Evolutionary conservation across 495 filamentous ascomycete species (phyloP).

Genomic region (Aspergillus asperescens): DNA sequence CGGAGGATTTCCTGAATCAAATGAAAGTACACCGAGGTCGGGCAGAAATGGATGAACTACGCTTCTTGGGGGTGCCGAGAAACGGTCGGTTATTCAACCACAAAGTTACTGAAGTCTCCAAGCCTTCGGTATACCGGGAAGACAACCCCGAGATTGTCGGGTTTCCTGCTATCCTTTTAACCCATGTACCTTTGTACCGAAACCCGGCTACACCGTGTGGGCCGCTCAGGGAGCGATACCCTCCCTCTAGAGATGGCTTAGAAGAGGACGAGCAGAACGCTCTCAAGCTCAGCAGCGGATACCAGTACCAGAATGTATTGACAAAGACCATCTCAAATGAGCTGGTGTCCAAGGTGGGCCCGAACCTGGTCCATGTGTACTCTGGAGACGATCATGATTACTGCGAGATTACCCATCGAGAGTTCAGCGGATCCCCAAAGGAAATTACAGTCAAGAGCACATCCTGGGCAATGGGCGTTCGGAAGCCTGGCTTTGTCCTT

Average conservation of each 20-base stretch:
- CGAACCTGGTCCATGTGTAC: conserved; percentile 69
- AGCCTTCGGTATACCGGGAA: conserved; percentile 24
- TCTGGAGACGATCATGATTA: conserved; percentile 99
- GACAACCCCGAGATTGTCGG: conserved; percentile 31
- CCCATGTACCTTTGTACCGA: conserved; percentile 87
- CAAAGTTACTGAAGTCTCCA: conserved; percentile 26
- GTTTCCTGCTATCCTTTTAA: conserved; percentile 79
- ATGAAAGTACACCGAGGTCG: conserved; percentile 45
- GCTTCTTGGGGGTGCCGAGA: conserved; percentile 35
- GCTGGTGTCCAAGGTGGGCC: conserved; percentile 65
- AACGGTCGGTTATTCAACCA: conserved; percentile 48
- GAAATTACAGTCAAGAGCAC: conserved; percentile 95
- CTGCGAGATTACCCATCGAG: conserved; percentile 76
- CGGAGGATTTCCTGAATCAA: conserved; percentile 67
- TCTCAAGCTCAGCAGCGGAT: conserved; percentile 67
- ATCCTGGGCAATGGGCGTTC: conserved; percentile 95
- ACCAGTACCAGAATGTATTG: conserved; percentile 97
- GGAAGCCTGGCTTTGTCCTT: conserved; percentile 79
- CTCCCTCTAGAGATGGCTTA: conserved; percentile 59
- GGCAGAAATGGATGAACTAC: conserved; percentile 39
- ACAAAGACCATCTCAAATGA: conserved; percentile 64
- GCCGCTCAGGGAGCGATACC: conserved; percentile 76
- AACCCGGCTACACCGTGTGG: conserved; percentile 79
- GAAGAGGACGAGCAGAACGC: conserved; percentile 71
- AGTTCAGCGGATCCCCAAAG: conserved; percentile 59